Percentiles rank a stretch among this genome's conserved stretches.
These are phyloP conservation scores for Scedosporium aurantiacum DNA, from an alignment of 2,329 filamentous ascomycete genomes.

Conservation along the genomic window DNA sequence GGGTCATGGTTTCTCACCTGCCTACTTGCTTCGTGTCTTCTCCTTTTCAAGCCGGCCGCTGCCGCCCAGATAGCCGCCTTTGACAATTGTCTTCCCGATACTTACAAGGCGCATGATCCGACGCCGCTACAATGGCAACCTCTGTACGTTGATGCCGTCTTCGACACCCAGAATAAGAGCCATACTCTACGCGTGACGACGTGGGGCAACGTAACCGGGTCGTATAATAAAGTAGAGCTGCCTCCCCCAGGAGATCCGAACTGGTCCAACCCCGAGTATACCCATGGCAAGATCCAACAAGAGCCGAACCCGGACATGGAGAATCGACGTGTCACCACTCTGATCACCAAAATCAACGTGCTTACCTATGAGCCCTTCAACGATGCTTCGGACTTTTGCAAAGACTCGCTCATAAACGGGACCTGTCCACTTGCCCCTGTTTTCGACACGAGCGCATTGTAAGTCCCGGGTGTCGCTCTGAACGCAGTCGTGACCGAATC, in stretches of 20 bases:
- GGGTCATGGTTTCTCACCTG: conserved; percentile 12
- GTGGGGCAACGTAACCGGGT: conserved; percentile 85
- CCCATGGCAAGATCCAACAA: conserved; percentile 66
- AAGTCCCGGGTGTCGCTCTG: conserved; percentile 13
- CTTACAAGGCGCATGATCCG: conserved; percentile 45
- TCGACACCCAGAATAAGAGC: conserved; percentile 48
- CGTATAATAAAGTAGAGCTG: conserved; percentile 42
- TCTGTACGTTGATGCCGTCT: conserved; percentile 60
- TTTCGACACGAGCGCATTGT: conserved; percentile 41
- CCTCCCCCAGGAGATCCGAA: conserved; percentile 47
- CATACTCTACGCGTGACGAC: conserved; percentile 67
- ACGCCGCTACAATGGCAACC: conserved; percentile 70
- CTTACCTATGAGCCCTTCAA: conserved; percentile 64
- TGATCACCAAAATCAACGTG: conserved; percentile 61
- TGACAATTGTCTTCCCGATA: conserved; percentile 67
- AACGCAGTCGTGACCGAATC: too few relatives aligned
- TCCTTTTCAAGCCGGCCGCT: conserved; percentile 28
- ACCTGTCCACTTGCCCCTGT: conserved; percentile 66
- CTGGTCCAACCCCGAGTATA: conserved; percentile 51
- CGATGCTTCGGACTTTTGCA: conserved; percentile 53
- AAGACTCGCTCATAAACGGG: conserved; percentile 43
- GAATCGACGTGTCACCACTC: conserved; percentile 56
- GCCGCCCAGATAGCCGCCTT: conserved; percentile 61
- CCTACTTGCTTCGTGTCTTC: conserved; percentile 23
- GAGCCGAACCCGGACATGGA: conserved; percentile 34